Percentiles rank a stretch among this genome's conserved stretches.
Conservation (phyloP, 1,284 basidiomycete species). For the Clitocybe nebularis region DNA sequence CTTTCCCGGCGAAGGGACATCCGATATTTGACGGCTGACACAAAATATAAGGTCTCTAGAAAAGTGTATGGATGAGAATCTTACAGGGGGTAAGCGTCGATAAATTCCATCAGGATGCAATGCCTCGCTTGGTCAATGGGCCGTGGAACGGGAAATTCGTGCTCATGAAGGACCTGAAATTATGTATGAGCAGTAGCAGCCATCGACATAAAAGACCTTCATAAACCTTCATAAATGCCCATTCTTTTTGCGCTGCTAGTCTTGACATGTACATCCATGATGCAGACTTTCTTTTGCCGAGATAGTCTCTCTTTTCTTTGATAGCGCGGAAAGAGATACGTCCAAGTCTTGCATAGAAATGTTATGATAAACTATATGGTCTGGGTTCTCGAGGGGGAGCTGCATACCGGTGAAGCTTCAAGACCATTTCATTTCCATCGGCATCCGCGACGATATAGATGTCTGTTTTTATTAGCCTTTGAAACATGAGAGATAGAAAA, state of each 20-base stretch:
- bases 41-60: conserved; percentile 14
- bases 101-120: conserved; percentile 93
- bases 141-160: conserved; percentile 89
- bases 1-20: conserved; percentile 80
- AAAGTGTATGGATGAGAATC: conserved; percentile 23
- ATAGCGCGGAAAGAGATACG: conserved; percentile 96
- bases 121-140: conserved; percentile 95
- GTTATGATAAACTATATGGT: too few relatives aligned
- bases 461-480: conserved; percentile 42
- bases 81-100: conserved; percentile 93
- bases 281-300: conserved; percentile 92
- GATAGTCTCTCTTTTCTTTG: conserved; percentile 96
- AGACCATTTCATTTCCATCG: conserved; percentile 80
- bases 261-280: conserved; percentile 99
- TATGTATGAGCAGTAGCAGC: too few relatives aligned
- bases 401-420: conserved; percentile 86
- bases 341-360: conserved; percentile 62
- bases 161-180: conserved; percentile 82
- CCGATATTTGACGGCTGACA: conserved; percentile 81
- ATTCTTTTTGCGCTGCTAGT: conserved; percentile 95
- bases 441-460: conserved; percentile 91
- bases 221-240: conserved; percentile 97
- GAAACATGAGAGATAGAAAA: background rate
- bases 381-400: too few relatives aligned
- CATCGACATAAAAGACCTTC: background rate